A percentile compares a stretch with the other conserved stretches of the same genome.
Conservation (phyloP, 768 basidiomycete genomes). For the Pleurotus djamor region DNA sequence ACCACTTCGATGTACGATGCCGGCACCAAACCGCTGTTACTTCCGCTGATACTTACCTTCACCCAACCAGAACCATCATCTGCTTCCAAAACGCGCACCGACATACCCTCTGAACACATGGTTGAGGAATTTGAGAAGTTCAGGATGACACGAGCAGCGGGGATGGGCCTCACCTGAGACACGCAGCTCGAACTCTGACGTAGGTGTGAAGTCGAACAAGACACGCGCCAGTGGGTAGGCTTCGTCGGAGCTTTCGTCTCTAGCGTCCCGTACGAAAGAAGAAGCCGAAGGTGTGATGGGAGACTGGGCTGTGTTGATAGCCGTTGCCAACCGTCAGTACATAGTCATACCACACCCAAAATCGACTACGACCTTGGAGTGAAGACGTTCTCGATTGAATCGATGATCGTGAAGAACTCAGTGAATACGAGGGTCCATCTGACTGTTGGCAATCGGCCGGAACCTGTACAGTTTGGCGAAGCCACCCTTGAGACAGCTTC, state of each 20-base stretch:
- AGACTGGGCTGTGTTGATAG: slow-evolving; percentile 6
- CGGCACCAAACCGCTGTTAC: slow-evolving; percentile 74
- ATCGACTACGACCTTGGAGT: neutral
- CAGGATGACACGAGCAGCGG: neutral
- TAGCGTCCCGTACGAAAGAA: slow-evolving; percentile 45
- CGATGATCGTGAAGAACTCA: slow-evolving; percentile 16
- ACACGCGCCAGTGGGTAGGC: slow-evolving; percentile 55
- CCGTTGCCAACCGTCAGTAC: neutral
- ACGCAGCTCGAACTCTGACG: slow-evolving; percentile 75
- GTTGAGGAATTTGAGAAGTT: slow-evolving; percentile 11
- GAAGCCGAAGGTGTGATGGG: slow-evolving; percentile 45
- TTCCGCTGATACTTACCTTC: slow-evolving; percentile 61
- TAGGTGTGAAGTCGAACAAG: slow-evolving; percentile 71
- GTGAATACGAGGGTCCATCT: slow-evolving; percentile 16
- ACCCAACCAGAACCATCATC: slow-evolving; percentile 90
- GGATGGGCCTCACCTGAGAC: slow-evolving; percentile 45
- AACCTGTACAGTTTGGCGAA: slow-evolving; percentile 41
- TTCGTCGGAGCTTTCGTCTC: slow-evolving; percentile 38
- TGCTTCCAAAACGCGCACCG: slow-evolving; percentile 68
- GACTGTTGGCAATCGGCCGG: slow-evolving; percentile 65
- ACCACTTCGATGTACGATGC: slow-evolving; percentile 68
- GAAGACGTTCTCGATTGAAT: slow-evolving; percentile 17
- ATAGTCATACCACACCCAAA: neutral
- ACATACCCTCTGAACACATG: slow-evolving; percentile 50
- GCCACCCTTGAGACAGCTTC: slow-evolving; percentile 4